Evolutionary conservation across 2,329 filamentous ascomycete genomes (phyloP), one percentile per base, ranked within the genome.

Genomic region (Sporothrix protearum): DNA sequence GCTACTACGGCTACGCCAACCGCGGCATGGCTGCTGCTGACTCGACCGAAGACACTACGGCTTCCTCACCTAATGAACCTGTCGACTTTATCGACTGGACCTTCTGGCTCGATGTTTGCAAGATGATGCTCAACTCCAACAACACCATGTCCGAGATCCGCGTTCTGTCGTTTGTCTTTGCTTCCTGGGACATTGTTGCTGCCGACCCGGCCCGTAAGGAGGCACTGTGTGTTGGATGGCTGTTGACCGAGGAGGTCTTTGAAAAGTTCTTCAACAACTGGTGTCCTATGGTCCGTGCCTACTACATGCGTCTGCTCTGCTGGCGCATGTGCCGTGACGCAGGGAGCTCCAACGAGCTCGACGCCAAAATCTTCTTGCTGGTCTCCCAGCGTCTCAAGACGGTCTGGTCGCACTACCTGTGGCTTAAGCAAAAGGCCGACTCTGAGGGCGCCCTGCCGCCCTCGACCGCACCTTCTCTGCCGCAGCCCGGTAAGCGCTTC

Each of bases 271-370:
- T 97, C 81, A 95, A 92, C 77, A 93, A 97, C 77, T 97, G 94
- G 94, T 97, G 93, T 77, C 93, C 94, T 0, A 97, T 97, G 94
- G 93, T 97, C 28, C 88, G 94, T 73, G 91, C 93, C 16, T 97
- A 97, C 80, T 97, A 91, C 78, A 96, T 97, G 87, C 92, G 94
- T 63, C 82, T 97, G 67, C 81, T 97, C 28, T 97, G 93, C 80
- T 97, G 94, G 94, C 88, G 94, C 73, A 84, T 97, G 64, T 95
- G 92, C 75, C 87, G 94, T 74, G 92, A 91, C 77, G 87, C 89
- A 69, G 92, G 90, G 19, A 87, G 86, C 63, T 84, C 88, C 28
- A 87, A 88, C 59, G 85, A 89, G 36, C 79, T 88, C 53, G 92
- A 96, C 78, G 80, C 85, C 28, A 85, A 86, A 75, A 92, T 96